phyloP scores from a whole-genome alignment of 257 asterid species.

The Solanum acaule region DNA sequence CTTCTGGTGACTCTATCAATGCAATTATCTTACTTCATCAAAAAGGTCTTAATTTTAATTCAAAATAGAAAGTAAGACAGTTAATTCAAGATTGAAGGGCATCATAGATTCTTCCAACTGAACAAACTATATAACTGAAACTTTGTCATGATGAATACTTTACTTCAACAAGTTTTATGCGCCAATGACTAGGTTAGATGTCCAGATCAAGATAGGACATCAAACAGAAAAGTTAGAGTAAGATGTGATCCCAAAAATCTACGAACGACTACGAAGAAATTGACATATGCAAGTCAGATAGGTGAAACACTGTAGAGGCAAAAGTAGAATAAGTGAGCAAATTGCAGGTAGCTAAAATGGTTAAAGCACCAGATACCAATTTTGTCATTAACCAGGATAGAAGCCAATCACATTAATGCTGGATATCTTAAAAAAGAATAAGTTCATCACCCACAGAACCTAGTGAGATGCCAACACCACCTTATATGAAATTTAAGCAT shows the following conservation, averaged over 20 bases:
- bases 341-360: neutral
- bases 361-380: neutral
- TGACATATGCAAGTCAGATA: neutral
- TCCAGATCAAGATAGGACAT: neutral
- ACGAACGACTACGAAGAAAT: neutral
- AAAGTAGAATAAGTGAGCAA: neutral
- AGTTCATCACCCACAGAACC: neutral
- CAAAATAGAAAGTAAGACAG: neutral
- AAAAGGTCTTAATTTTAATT: neutral
- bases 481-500: neutral
- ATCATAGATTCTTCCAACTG: neutral
- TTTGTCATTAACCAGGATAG: neutral
- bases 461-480: neutral
- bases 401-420: neutral
- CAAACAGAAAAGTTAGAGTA: neutral
- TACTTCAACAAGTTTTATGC: neutral
- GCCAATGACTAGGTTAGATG: neutral
- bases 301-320: neutral
- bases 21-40: neutral
- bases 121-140: neutral
- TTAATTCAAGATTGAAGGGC: neutral
- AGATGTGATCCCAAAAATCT: neutral
- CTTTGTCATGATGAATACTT: neutral
- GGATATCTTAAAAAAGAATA: neutral
- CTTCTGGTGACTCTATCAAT: neutral